Evolutionary conservation across 2,329 filamentous ascomycete genomes (phyloP), one percentile per base, ranked within the genome.

Genomic region (Plectosphaerella plurivora): DNA sequence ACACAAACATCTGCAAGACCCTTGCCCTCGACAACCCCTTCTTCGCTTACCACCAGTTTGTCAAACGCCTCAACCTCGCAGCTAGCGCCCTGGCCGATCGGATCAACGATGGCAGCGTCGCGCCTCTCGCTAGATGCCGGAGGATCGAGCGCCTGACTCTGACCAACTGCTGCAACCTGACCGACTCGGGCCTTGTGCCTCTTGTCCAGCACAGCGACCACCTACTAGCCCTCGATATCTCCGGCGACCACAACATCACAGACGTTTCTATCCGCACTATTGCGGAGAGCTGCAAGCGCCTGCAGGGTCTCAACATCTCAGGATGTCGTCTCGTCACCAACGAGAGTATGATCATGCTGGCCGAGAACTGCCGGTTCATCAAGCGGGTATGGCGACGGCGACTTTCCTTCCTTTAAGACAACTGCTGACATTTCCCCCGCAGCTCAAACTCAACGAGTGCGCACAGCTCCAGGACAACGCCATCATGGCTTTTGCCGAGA

Each of bases 371-470:
- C 73, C 85, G 81, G 58, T 90, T 89, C 64, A 83, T 99, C 60
- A 97, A 97, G 73, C 78, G 91, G 65, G 88, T 92, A 75, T 64
- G 86, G 71, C 47, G 41, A 20, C 41, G 4, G 10, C 16, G 41
- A 12, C 24, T 49, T 10, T 16, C n/a, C 48, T 15, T 25, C 16
- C 33, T 12, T 8, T 41, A 14, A 41, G 3, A 41, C 5, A 11
- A 24, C 37, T 44, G 22, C 18, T 47, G 35, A 39, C 22, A 6
- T 33, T 28, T 15, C 12, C 18, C 24, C n/a, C 44, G 16, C 28
- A 94, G 84, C 81, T 99, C 60, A 99, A 99, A 81, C 81, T 99
- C 56, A 99, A 97, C 69, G 89, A 92, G 53, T 96, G 94, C 66
- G 70, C 73, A n/a, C 88, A 96, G 69, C 75, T 97, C 35, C 91